Evolutionary conservation across 345 rosid species (phyloP), one percentile per base, ranked within the genome.

Genomic region (Populus euphratica): DNA sequence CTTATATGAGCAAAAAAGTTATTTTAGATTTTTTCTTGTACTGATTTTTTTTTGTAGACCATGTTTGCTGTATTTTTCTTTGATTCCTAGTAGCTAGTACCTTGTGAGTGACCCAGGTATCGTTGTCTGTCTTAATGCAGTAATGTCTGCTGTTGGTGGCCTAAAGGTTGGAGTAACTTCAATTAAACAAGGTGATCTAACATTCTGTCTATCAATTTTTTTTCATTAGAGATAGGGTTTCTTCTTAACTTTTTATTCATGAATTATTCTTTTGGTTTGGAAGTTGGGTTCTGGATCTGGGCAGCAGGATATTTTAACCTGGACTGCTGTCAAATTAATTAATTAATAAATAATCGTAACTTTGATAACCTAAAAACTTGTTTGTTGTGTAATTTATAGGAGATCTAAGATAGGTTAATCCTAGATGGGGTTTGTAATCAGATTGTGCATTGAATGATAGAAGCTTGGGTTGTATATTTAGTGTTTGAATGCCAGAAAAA

Each of bases 101-200:
- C 64, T 59, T 23, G 25, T 59, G 64, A 59, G 4, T 59, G 10
- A 59, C 69, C 31, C 68, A 70, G 29, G 44, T 62, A 64, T 49
- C 49, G 72, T 68, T 76, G 70, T 73, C 69, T 76, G 77, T 80
- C 77, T 61, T 76, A 72, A 65, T 89, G 91, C 93, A 94, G 99
- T 96, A 27, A 86, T 88, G 85, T 96, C 99, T 70, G 98, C 98
- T 84, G 97, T 96, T 85, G 92, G 91, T 83, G 99, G 99, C 76
- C 90, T 96, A 35, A 94, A 91, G 84, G 97, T 94, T 69, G 97
- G 91, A 79, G 89, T 89, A 70, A 80, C 85, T 73, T 91, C 97
- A 49, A 85, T 96, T 86, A 75, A 86, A 74, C 89, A 96, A 83
- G 97, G 99, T 96, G 85, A 70, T 73, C 21, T 72, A 33, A 17